phyloP scores from a whole-genome alignment of 352 stramenopile species.

The Thalassiosira hispida region DNA sequence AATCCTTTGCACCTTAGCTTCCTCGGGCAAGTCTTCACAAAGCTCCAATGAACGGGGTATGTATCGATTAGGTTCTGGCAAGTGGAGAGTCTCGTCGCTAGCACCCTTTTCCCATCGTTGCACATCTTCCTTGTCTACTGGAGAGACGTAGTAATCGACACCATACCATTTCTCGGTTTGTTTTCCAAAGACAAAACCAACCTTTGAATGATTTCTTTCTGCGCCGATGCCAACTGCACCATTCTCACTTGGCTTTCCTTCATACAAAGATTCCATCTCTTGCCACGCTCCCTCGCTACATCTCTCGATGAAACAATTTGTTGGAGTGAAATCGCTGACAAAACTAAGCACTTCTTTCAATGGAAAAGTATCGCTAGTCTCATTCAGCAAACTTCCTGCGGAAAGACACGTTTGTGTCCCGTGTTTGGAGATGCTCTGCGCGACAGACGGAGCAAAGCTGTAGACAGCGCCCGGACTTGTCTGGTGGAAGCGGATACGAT shows the following conservation, averaged over 20 bases:
- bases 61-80: conserved; percentile 73
- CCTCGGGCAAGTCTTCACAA: conserved; percentile 67
- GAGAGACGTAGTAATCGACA: conserved; percentile 73
- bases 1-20: conserved; percentile 69
- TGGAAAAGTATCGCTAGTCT: conserved; percentile 65
- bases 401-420: conserved; percentile 72
- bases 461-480: conserved; percentile 73
- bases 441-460: conserved; percentile 66
- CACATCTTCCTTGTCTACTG: conserved; percentile 44
- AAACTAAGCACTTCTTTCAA: conserved; percentile 54
- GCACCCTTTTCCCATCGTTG: conserved; percentile 48
- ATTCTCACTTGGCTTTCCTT: conserved; percentile 10
- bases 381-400: conserved; percentile 70
- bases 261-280: conserved; percentile 47
- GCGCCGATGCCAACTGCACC: background rate
- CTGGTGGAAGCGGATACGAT: conserved; percentile 77
- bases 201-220: background rate
- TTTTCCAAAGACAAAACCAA: conserved; percentile 54
- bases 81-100: conserved; percentile 43
- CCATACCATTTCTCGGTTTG: conserved; percentile 82
- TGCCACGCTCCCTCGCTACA: conserved; percentile 73
- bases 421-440: conserved; percentile 59
- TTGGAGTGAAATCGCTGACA: conserved; percentile 42
- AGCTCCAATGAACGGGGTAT: conserved; percentile 79
- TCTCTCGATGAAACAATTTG: conserved; percentile 82